A percentile compares a stretch with the other conserved stretches of the same genome.
Conservation (phyloP, 139 green algal genomes). For the Chlamydomonas incerta region DNA sequence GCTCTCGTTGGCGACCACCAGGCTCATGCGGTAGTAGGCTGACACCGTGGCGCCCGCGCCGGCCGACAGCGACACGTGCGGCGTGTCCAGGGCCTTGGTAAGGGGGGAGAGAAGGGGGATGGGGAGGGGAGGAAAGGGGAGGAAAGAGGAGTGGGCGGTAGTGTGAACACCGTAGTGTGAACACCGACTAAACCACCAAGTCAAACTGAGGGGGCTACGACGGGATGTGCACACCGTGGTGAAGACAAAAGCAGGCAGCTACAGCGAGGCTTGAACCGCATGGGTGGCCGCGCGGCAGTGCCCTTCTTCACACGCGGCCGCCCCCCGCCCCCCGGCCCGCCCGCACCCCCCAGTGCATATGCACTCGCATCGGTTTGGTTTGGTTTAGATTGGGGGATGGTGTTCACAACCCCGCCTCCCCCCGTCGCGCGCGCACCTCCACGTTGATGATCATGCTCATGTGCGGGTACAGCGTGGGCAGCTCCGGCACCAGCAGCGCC, state of each 20-base stretch:
- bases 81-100: conserved; percentile 15
- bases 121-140: not conserved
- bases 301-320: no score
- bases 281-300: no score
- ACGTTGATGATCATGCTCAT: conserved; percentile 37
- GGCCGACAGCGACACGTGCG: conserved; percentile 33
- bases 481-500: conserved; percentile 52
- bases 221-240: no score
- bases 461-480: conserved; percentile 58
- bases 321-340: no score
- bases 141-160: not conserved
- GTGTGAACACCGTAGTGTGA: not conserved
- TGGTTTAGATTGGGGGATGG: no score
- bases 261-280: no score
- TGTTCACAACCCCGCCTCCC: no score
- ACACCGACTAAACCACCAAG: not conserved
- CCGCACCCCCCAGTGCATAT: no score
- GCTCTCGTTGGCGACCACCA: conserved; percentile 45
- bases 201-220: no score
- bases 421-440: no score
- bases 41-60: not conserved
- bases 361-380: no score
- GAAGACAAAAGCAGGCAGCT: no score
- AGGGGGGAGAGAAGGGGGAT: not conserved
- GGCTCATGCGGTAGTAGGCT: conserved; percentile 20